Evolutionary conservation across 352 stramenopile species (phyloP).

Genomic region (Phytophthora podocarpi): DNA sequence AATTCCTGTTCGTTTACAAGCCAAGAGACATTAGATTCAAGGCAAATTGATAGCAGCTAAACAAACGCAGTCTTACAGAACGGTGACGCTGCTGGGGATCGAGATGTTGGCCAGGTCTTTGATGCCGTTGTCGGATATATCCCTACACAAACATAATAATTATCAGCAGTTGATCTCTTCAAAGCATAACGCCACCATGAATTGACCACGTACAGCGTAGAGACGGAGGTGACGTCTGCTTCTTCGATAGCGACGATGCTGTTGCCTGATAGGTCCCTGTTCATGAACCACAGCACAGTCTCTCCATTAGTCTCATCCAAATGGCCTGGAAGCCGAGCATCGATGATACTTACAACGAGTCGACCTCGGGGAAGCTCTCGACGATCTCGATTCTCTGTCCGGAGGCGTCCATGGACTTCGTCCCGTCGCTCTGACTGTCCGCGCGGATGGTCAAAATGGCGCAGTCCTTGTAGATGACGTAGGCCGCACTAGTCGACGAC

Average conservation of each 20-base stretch:
- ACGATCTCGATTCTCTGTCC: slow-evolving; percentile 28
- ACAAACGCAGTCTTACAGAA: slow-evolving; percentile 23
- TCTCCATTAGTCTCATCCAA: neutral
- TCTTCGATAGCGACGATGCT: slow-evolving; percentile 19
- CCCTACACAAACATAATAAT: slow-evolving; percentile 15
- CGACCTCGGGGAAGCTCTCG: slow-evolving; percentile 33
- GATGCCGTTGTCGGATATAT: slow-evolving; percentile 35
- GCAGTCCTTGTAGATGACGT: slow-evolving; percentile 41
- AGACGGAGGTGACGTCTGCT: slow-evolving; percentile 5
- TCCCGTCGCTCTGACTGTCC: slow-evolving; percentile 31
- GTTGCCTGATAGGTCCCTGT: slow-evolving; percentile 35
- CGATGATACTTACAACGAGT: slow-evolving; percentile 24
- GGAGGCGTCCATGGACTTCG: slow-evolving; percentile 35
- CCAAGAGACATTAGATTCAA: slow-evolving; percentile 2
- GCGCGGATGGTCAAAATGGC: slow-evolving; percentile 33
- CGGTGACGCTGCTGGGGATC: slow-evolving; percentile 24
- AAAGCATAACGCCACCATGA: neutral
- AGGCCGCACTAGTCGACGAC: slow-evolving; percentile 25
- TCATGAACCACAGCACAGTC: neutral
- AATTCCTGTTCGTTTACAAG: slow-evolving; percentile 17
- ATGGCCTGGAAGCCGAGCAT: neutral
- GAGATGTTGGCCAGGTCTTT: slow-evolving; percentile 25
- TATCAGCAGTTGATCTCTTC: neutral
- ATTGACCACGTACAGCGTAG: slow-evolving; percentile 31
- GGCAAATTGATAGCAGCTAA: neutral